These are phyloP conservation scores for Aspergillus ellipticus DNA, from an alignment of 495 filamentous ascomycete genomes.

Conservation along the genomic window DNA sequence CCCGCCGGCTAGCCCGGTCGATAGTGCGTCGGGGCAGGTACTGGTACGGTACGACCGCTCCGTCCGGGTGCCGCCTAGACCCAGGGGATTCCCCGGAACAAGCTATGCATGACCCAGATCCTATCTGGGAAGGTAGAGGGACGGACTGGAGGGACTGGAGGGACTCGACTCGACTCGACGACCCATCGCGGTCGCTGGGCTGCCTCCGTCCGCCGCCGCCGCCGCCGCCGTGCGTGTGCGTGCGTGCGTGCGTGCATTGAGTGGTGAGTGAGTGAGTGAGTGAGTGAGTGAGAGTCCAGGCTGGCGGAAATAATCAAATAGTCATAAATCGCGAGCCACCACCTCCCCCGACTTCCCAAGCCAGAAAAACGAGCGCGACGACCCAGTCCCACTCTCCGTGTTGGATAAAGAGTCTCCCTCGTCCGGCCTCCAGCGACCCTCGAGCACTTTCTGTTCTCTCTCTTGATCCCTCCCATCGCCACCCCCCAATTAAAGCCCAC, in stretches of 20 bases:
- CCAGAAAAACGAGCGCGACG: neutral
- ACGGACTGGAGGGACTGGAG: neutral
- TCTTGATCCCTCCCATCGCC: conserved; percentile 1
- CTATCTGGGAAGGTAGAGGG: neutral
- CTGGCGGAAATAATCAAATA: neutral
- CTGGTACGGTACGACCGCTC: neutral
- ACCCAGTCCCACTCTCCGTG: conserved; percentile 4
- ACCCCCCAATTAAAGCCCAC: conserved; percentile 7
- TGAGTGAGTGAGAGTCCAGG: too few species aligned
- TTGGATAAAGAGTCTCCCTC: conserved; percentile 14
- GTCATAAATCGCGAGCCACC: neutral
- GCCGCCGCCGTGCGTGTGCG: too few species aligned
- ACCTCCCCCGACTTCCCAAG: neutral
- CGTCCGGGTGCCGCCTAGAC: neutral
- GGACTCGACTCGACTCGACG: neutral
- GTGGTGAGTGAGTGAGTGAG: too few species aligned
- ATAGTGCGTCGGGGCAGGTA: neutral
- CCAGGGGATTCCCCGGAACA: conserved; percentile 6
- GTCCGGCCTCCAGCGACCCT: conserved; percentile 3
- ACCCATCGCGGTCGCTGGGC: neutral
- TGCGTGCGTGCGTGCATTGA: too few species aligned
- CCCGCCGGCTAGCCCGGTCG: neutral
- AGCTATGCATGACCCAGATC: conserved; percentile 1
- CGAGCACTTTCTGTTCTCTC: conserved; percentile 2
- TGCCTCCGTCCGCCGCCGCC: too few species aligned